These are phyloP conservation scores for Prinsepia uniflora DNA, from an alignment of 306 rosid genomes.

Conservation along the genomic window DNA sequence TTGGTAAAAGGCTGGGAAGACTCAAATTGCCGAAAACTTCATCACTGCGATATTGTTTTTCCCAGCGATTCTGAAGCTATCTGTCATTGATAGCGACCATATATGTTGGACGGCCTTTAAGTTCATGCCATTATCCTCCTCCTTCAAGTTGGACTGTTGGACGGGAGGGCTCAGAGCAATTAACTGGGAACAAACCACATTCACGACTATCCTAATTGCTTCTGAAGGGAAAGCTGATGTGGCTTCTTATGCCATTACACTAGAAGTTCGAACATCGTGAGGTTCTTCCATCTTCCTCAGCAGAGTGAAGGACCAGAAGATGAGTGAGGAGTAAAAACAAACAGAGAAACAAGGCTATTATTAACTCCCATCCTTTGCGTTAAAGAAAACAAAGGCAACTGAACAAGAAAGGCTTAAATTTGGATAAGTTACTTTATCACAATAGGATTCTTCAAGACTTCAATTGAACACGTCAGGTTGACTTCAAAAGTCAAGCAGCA, in stretches of 20 bases:
- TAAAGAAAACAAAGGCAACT: not conserved
- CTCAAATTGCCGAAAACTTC: not conserved
- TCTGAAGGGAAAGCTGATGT: not conserved
- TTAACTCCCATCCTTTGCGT: not conserved
- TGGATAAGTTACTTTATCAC: not conserved
- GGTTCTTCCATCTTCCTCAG: not conserved
- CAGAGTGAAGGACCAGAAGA: not conserved
- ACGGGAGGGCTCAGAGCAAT: not conserved
- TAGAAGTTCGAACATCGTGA: not conserved
- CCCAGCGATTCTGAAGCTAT: not conserved
- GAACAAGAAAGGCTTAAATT: too few relatives aligned
- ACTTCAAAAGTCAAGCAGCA: not conserved
- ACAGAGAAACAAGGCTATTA: not conserved
- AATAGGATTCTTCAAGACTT: not conserved
- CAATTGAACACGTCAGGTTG: not conserved
- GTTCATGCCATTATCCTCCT: not conserved
- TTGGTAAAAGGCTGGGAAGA: not conserved
- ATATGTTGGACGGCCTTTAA: not conserved
- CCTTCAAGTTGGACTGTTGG: not conserved
- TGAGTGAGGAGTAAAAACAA: not conserved
- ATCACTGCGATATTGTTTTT: not conserved
- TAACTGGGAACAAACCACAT: not conserved
- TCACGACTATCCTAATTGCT: too few relatives aligned
- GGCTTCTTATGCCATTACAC: fast-evolving
- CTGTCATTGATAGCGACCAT: not conserved